Percentiles rank a stretch among this genome's conserved stretches.
Evolutionary conservation across 352 stramenopile species (phyloP).

Genomic region (Peronospora belbahrii): DNA sequence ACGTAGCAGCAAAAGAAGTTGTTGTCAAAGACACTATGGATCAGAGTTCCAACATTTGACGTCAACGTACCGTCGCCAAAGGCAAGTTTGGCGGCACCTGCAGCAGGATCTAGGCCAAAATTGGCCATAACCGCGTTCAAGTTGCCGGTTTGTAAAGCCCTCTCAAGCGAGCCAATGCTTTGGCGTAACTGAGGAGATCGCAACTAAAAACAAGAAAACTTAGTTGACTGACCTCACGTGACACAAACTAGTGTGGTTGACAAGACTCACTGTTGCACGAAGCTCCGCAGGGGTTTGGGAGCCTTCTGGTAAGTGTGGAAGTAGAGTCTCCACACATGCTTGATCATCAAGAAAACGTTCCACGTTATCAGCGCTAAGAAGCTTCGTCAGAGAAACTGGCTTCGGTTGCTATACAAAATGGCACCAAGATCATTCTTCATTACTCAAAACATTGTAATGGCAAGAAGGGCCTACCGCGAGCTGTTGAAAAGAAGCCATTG

Average conservation of each 20-base stretch:
- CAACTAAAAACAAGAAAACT: conserved; percentile 28
- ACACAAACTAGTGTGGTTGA: background rate
- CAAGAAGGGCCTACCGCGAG: conserved; percentile 39
- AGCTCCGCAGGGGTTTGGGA: conserved; percentile 73
- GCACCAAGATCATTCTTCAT: background rate
- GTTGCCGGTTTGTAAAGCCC: conserved; percentile 83
- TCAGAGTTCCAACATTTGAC: background rate
- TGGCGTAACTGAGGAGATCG: conserved; percentile 84
- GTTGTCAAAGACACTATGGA: conserved; percentile 1
- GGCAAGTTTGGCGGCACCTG: conserved; percentile 70
- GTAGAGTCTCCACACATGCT: conserved; percentile 38
- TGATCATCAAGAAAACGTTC: conserved; percentile 58
- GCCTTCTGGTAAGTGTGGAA: conserved; percentile 72
- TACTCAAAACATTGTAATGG: no score
- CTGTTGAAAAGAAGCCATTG: conserved; percentile 75
- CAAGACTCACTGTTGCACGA: conserved; percentile 43
- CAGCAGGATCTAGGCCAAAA: conserved; percentile 79
- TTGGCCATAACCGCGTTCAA: conserved; percentile 88
- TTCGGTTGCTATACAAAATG: conserved; percentile 41
- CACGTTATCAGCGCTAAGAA: conserved; percentile 55
- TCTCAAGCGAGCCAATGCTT: conserved; percentile 78
- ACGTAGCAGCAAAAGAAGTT: background rate
- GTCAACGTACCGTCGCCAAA: conserved; percentile 65
- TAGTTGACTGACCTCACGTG: background rate
- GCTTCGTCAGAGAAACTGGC: conserved; percentile 47